Evolutionary conservation across 148 eudicot species (phyloP).

Genomic region (Fallopia convolvulus): DNA sequence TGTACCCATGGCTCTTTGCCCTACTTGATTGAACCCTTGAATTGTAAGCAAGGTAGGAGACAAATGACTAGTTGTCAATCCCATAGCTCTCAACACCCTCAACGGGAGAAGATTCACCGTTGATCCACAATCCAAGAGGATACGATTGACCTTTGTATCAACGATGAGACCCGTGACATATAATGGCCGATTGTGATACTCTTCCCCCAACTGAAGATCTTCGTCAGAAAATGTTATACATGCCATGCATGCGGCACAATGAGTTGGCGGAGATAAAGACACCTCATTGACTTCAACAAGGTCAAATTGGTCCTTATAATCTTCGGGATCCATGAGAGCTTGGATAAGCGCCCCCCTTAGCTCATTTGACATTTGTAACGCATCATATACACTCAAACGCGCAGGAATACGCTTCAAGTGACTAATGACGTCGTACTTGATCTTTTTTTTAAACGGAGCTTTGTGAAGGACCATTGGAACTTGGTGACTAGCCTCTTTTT

Average conservation of each 20-base stretch:
- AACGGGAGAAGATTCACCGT: not conserved
- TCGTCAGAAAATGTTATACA: not conserved
- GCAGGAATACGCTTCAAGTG: not conserved
- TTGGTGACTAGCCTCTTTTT: not conserved
- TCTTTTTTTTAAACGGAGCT: not conserved
- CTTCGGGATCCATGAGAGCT: too few species aligned
- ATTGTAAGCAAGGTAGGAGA: not conserved
- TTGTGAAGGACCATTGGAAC: not conserved
- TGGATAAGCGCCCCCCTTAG: too few species aligned
- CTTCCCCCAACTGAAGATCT: not conserved
- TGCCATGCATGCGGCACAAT: not conserved
- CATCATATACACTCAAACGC: not conserved
- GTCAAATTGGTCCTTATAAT: too few species aligned
- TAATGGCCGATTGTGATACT: not conserved
- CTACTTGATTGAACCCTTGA: not conserved
- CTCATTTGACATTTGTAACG: too few species aligned
- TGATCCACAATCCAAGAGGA: not conserved
- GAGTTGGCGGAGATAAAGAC: too few species aligned
- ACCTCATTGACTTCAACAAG: too few species aligned
- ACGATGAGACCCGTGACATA: not conserved
- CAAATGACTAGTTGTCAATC: not conserved
- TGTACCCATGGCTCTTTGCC: not conserved
- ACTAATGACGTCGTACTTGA: not conserved
- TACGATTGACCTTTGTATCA: not conserved
- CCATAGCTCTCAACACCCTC: not conserved